Base-by-base conservation (phyloP, 108 stramenopile species). In the Conticribra guillardii region DNA sequence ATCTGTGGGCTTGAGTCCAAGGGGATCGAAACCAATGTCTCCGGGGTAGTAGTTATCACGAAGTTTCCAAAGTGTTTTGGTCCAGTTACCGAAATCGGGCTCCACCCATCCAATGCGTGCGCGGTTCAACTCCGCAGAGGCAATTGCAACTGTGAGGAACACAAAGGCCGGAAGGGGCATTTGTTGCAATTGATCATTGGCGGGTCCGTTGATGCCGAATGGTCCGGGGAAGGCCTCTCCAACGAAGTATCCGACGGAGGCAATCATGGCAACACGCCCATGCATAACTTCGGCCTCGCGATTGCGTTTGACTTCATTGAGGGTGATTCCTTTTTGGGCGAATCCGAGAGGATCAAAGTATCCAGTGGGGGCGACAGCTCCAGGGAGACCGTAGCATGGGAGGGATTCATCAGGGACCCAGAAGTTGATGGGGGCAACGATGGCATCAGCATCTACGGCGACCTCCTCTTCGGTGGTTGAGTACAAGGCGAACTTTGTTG, bases 21-120 rank as follows among this genome's bases (percentile, higher is more conserved):
- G 80, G 0, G 95, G 95, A 57, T 96, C 95, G 50, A 92, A 96
- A 19, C 91, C 91, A 50, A 96, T 41, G 64, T 96, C 95, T 45
- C 95, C 95, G 7, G 92, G 92, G 73, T 82, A 86, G 67, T 92
- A 96, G 55, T 81, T 75, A 3, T 85, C 88, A 28, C 89, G 83
- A 17, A 94, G 69, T 28, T 59, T 64, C 65, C 65, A 85, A 21
- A 82, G 69, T n/a, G 80, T 74, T 8, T 64, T 71, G 31, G 63
- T 61, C 63, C 80, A 74, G 50, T 49, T 69, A 3, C 65, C 66
- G 49, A 75, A 69, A 18, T 64, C 69, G 32, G 91, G 91, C 32
- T 86, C 84, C 46, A 87, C 86, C 89, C 89, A 92, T 31, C 89
- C 91, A 64, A 85, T 82, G 21, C 54, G 46, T 3, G 89, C 89